Evolutionary conservation across 176 grass and related monocot genomes (phyloP).

Genomic region (Phyllostachys edulis): DNA sequence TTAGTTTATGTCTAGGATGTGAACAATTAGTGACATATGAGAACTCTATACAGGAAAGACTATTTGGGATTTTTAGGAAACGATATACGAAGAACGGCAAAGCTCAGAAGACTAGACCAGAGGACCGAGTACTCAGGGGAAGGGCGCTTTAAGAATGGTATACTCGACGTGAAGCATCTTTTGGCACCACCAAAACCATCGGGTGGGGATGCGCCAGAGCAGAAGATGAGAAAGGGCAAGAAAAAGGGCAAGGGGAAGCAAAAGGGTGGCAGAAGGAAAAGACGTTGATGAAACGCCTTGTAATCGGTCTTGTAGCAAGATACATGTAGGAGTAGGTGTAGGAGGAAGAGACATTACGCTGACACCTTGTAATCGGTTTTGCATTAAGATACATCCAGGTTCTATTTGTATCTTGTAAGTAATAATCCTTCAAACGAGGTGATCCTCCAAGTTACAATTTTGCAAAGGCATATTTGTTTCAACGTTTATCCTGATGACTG

Average conservation of each 20-base stretch:
- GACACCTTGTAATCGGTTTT: not conserved
- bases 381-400: not conserved
- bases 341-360: conserved; percentile 12
- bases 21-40: conserved; percentile 1
- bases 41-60: conserved; percentile 57
- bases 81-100: conserved; percentile 39
- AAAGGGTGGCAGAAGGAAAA: conserved; percentile 58
- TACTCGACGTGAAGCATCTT: conserved; percentile 66
- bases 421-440: not conserved
- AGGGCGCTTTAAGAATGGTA: conserved; percentile 84
- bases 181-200: conserved; percentile 51
- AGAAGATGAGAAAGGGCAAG: conserved; percentile 48
- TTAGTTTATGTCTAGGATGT: not conserved
- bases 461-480: not conserved
- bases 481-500: not conserved
- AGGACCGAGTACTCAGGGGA: conserved; percentile 67
- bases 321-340: conserved; percentile 17
- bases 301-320: not conserved
- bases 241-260: conserved; percentile 53
- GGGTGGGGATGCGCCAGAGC: conserved; percentile 29
- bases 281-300: conserved; percentile 20
- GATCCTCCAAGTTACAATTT: not conserved
- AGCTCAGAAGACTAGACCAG: conserved; percentile 62
- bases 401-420: not conserved
- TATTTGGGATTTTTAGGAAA: conserved; percentile 63